These are phyloP conservation scores for Chlorociboria aeruginascens DNA, from an alignment of 495 filamentous ascomycete species.

Conservation along the genomic window DNA sequence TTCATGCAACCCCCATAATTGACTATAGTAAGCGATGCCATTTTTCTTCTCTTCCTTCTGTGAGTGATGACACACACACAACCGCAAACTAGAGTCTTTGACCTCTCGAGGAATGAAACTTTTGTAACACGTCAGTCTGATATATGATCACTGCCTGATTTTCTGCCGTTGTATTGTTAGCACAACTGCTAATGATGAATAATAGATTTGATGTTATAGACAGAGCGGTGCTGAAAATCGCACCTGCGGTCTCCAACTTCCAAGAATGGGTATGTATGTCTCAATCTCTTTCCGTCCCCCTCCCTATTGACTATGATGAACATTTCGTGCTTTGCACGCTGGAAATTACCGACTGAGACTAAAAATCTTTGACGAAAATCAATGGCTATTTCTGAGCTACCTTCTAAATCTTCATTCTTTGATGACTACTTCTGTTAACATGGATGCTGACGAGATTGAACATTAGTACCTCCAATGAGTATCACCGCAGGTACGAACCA, in stretches of 20 bases:
- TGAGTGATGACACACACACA: constrained; percentile 49
- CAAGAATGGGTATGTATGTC: constrained; percentile 3
- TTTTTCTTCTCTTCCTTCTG: constrained; percentile 4
- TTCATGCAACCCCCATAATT: background rate
- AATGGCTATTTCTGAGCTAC: constrained; percentile 84
- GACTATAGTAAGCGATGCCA: constrained; percentile 9
- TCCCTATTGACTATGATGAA: constrained; percentile 55
- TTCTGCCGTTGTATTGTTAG: background rate
- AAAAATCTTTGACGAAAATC: constrained; percentile 63
- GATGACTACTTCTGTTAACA: no score
- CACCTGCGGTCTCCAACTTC: background rate
- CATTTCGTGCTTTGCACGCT: constrained; percentile 74
- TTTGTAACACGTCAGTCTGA: constrained; percentile 99
- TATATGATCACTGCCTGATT: constrained; percentile 14
- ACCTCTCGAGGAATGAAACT: constrained; percentile 88
- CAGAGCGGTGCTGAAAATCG: background rate
- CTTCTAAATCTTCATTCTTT: constrained; percentile 1
- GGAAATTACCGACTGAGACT: constrained; percentile 99
- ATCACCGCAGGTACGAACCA: constrained; percentile 13
- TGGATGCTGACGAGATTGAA: constrained; percentile 6
- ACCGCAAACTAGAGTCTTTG: constrained; percentile 99
- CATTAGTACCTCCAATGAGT: background rate
- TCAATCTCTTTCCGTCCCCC: background rate
- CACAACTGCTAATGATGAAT: no score
- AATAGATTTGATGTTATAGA: background rate